Evolutionary conservation across 805 yeast genomes (phyloP).

Genomic region (Candida mattraensis): DNA sequence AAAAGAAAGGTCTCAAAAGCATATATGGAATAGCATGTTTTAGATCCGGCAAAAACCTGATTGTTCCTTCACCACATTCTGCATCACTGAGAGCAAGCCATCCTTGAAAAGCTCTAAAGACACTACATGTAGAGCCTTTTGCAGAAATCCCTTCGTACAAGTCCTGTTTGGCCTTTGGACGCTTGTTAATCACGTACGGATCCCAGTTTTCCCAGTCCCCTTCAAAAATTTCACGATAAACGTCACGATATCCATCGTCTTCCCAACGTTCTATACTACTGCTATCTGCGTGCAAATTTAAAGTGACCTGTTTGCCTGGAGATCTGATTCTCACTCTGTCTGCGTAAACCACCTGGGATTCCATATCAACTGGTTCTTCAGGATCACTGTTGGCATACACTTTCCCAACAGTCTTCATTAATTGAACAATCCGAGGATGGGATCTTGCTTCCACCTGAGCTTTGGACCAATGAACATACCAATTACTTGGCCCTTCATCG

Average conservation of each 20-base stretch:
- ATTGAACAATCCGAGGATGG: slow-evolving; percentile 35
- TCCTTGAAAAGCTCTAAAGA: slow-evolving; percentile 43
- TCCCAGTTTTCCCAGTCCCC: slow-evolving; percentile 46
- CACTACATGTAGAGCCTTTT: slow-evolving; percentile 21
- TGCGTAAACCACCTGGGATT: slow-evolving; percentile 39
- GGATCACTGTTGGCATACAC: slow-evolving; percentile 22
- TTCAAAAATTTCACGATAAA: slow-evolving; percentile 37
- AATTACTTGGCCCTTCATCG: slow-evolving; percentile 27
- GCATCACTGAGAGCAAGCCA: slow-evolving; percentile 41
- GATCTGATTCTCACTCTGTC: slow-evolving; percentile 42
- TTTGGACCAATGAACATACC: slow-evolving; percentile 41
- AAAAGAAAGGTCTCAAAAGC: slow-evolving; percentile 40
- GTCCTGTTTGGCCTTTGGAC: slow-evolving; percentile 36
- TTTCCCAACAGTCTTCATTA: slow-evolving; percentile 23
- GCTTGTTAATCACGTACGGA: slow-evolving; percentile 36
- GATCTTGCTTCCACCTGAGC: slow-evolving; percentile 40
- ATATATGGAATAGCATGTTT: slow-evolving; percentile 38
- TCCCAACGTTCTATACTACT: slow-evolving; percentile 48
- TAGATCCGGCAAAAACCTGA: slow-evolving; percentile 37
- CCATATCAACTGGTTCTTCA: slow-evolving; percentile 30
- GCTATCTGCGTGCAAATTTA: slow-evolving; percentile 44
- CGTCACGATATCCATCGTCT: slow-evolving; percentile 38
- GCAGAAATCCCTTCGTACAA: slow-evolving; percentile 27
- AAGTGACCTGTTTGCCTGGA: slow-evolving; percentile 37
- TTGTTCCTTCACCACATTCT: slow-evolving; percentile 39